Percentiles rank a stretch among this genome's conserved stretches.
phyloP scores from a whole-genome alignment of 176 grass and related monocot species.

The Hsuehochloa calcarea region DNA sequence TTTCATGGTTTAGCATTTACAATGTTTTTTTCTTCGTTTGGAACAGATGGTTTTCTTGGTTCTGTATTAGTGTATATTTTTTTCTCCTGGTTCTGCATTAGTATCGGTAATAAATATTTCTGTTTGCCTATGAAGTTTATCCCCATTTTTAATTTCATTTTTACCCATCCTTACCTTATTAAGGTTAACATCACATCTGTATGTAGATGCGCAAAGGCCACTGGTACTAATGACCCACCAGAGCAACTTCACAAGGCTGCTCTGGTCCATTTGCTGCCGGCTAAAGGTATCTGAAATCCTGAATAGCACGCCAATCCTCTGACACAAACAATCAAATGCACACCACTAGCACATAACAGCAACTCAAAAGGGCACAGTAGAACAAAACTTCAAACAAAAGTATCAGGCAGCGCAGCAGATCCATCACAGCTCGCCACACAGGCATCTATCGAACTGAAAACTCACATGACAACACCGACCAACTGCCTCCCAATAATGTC shows the following conservation, averaged over 20 bases:
- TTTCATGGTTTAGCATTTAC: no score
- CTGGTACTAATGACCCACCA: no score
- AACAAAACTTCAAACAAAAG: slow-evolving; percentile 18
- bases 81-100: no score
- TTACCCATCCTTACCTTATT: no score
- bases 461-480: neutral
- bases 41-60: no score
- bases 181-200: no score
- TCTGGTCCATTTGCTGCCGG: neutral
- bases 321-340: neutral
- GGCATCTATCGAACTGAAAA: slow-evolving; percentile 36
- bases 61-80: no score
- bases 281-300: neutral
- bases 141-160: no score
- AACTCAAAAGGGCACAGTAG: neutral
- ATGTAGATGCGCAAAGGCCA: no score
- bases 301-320: neutral
- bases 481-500: slow-evolving; percentile 23
- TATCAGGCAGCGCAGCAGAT: neutral
- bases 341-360: neutral
- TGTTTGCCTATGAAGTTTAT: no score
- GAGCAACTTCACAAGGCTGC: neutral
- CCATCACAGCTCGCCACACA: slow-evolving; percentile 10
- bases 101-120: no score
- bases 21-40: no score